phyloP scores from a whole-genome alignment of 352 stramenopile genomes.

The Phytophthora lateralis region DNA sequence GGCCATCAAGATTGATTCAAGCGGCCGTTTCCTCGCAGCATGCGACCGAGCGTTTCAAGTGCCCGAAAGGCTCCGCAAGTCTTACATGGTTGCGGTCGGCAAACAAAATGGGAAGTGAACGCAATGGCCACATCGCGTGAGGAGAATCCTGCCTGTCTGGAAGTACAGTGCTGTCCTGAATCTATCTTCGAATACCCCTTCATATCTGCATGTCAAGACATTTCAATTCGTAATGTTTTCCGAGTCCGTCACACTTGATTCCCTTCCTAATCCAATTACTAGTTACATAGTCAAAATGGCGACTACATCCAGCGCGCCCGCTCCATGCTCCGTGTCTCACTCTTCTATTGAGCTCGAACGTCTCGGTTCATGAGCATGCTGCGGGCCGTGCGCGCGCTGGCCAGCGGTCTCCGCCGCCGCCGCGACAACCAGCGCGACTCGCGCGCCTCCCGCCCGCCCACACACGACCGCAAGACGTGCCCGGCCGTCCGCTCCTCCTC shows the following conservation, averaged over 20 bases:
- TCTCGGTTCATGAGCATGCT: conserved; percentile 26
- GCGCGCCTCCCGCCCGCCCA: conserved; percentile 1
- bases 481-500: conserved; percentile 8
- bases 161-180: background rate
- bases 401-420: conserved; percentile 28
- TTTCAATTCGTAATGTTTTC: background rate
- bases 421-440: conserved; percentile 8
- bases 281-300: background rate
- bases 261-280: background rate
- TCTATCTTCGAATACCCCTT: background rate
- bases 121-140: conserved; percentile 9
- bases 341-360: conserved; percentile 24
- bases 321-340: conserved; percentile 21
- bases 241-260: background rate
- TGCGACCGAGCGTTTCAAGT: conserved; percentile 9
- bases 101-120: conserved; percentile 3
- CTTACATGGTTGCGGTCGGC: conserved; percentile 4
- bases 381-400: conserved; percentile 27
- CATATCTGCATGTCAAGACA: background rate
- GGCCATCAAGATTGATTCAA: conserved; percentile 8
- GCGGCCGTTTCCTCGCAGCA: conserved; percentile 15
- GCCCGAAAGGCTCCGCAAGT: conserved; percentile 10
- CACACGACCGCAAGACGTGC: conserved; percentile 13
- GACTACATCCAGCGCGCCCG: conserved; percentile 5
- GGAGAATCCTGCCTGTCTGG: background rate